Conservation (phyloP, 169 alveolate species). For the Cryptosporidium ubiquitum region DNA sequence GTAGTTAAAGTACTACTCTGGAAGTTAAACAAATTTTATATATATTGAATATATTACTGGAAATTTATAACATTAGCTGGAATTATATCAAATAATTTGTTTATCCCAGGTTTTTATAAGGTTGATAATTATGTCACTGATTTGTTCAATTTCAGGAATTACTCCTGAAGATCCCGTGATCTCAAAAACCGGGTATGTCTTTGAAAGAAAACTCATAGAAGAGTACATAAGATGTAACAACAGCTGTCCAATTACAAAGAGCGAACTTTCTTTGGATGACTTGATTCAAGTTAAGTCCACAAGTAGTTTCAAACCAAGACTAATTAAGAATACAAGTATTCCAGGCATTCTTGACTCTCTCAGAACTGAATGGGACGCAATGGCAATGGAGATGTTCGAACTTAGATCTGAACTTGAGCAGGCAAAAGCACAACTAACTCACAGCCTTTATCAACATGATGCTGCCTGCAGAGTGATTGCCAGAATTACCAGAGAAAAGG, state of each 20-base stretch:
- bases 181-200: slow-evolving; percentile 86
- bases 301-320: slow-evolving; percentile 87
- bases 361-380: slow-evolving; percentile 96
- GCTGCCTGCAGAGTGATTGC: slow-evolving; percentile 98
- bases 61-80: neutral
- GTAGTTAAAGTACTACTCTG: neutral
- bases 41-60: neutral
- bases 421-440: slow-evolving; percentile 93
- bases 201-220: slow-evolving; percentile 85
- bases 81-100: neutral
- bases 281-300: slow-evolving; percentile 78
- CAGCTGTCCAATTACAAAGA: slow-evolving; percentile 86
- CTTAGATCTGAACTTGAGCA: slow-evolving; percentile 81
- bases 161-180: slow-evolving; percentile 88
- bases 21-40: neutral
- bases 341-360: slow-evolving; percentile 93
- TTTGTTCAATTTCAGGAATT: slow-evolving; percentile 88
- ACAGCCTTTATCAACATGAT: slow-evolving; percentile 96
- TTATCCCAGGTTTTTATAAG: neutral
- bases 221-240: slow-evolving; percentile 83
- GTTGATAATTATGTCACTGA: slow-evolving; percentile 78
- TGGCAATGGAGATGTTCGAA: slow-evolving; percentile 91
- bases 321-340: slow-evolving; percentile 90
- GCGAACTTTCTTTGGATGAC: slow-evolving; percentile 81
- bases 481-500: slow-evolving; percentile 93